A percentile compares a stretch with the other conserved stretches of the same genome.
phyloP scores from a whole-genome alignment of 768 basidiomycete species.

The Mrakia gelida region DNA sequence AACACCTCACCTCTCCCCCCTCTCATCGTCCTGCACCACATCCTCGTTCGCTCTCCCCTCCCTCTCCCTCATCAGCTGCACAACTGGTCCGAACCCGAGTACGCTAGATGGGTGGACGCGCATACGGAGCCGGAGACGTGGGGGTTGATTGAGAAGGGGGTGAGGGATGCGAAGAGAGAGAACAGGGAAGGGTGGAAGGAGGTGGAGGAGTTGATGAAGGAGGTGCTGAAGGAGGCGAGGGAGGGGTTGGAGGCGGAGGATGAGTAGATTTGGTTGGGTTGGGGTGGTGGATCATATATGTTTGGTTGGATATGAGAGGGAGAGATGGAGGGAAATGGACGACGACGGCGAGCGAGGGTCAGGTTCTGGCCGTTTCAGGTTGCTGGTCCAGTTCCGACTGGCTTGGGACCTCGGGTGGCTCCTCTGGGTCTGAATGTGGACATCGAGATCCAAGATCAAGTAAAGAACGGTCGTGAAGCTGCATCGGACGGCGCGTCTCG shows the following conservation, averaged over 20 bases:
- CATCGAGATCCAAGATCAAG: too few relatives aligned
- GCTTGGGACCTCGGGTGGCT: too few relatives aligned
- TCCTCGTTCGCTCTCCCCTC: constrained; percentile 75
- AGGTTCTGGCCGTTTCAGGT: too few relatives aligned
- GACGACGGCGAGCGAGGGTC: too few relatives aligned
- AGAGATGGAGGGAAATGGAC: background rate
- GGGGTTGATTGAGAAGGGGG: constrained; percentile 71
- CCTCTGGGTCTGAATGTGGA: too few relatives aligned
- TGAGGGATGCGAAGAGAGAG: constrained; percentile 60
- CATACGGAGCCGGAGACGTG: constrained; percentile 75
- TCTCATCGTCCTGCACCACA: constrained; percentile 76
- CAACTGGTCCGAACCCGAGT: constrained; percentile 93
- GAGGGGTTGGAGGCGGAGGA: constrained; percentile 9
- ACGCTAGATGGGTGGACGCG: constrained; percentile 92
- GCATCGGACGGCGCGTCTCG: too few relatives aligned
- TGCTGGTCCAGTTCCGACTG: too few relatives aligned
- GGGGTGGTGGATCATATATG: background rate
- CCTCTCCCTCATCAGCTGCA: constrained; percentile 77
- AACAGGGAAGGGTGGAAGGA: constrained; percentile 51
- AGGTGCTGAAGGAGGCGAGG: constrained; percentile 56
- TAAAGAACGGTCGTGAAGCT: too few relatives aligned
- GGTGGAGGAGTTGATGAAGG: constrained; percentile 64
- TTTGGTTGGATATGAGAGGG: background rate
- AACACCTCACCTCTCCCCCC: constrained; percentile 75
- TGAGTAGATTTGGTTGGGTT: background rate